A percentile compares a stretch with the other conserved stretches of the same genome.
Evolutionary conservation across 345 rosid genomes (phyloP).

Genomic region (Euphorbia lathyris): DNA sequence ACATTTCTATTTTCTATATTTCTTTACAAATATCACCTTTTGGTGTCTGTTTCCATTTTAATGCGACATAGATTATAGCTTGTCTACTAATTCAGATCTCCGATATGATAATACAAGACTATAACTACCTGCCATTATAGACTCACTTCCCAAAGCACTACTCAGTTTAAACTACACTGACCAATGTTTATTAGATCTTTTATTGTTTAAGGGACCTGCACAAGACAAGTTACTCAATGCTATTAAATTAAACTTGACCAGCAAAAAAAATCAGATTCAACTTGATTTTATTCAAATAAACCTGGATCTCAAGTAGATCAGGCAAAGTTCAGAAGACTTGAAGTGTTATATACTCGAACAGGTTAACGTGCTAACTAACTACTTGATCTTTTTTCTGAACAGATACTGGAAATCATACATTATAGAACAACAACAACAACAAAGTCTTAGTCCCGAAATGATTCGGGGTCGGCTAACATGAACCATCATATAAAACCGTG

Average conservation of each 20-base stretch:
- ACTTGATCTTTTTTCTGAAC: neutral
- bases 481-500: too few species aligned
- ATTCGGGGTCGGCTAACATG: too few species aligned
- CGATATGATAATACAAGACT: neutral
- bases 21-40: too few species aligned
- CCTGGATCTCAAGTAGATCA: neutral
- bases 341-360: neutral
- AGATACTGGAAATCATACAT: neutral
- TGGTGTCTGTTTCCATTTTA: neutral
- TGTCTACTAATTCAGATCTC: neutral
- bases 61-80: neutral
- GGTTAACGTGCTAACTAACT: neutral
- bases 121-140: neutral
- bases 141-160: neutral
- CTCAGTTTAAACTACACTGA: neutral
- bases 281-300: neutral
- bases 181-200: neutral
- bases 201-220: too few species aligned
- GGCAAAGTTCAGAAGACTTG: neutral
- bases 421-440: too few species aligned
- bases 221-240: too few species aligned
- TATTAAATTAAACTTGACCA: neutral
- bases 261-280: neutral
- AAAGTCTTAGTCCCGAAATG: too few species aligned
- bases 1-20: neutral